Evolutionary conservation across 139 green algal species (phyloP).

Genomic region (Chlamydomonas schloesseri): DNA sequence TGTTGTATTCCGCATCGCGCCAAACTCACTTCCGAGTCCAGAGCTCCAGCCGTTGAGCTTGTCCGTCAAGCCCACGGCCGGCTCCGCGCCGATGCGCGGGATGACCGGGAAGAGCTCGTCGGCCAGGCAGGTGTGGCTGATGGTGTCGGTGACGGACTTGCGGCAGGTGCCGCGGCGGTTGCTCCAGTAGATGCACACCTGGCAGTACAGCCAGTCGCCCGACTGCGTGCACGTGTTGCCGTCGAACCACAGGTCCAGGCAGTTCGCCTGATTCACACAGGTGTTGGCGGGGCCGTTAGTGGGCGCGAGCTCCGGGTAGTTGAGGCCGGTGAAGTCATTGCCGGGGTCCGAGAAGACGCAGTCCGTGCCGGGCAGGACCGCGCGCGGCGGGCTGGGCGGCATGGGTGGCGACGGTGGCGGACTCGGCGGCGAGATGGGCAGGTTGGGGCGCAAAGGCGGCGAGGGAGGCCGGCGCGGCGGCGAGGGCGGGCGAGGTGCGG

Average conservation of each 20-base stretch:
- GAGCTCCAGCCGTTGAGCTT: neutral
- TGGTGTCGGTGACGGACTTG: neutral
- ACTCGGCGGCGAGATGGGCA: neutral
- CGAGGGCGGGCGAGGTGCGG: too few species aligned
- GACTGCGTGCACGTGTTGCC: neutral
- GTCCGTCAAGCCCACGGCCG: neutral
- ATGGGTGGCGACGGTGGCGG: too few species aligned
- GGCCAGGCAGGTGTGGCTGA: neutral
- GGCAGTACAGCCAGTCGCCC: neutral
- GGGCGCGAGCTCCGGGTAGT: neutral
- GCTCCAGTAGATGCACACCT: neutral
- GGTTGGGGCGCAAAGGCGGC: too few species aligned
- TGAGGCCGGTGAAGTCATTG: neutral
- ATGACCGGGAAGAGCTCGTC: neutral
- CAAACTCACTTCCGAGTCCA: neutral
- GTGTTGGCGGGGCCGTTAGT: neutral
- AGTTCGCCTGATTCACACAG: neutral
- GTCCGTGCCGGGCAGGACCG: neutral
- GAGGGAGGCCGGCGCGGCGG: neutral
- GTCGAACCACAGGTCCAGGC: slow-evolving; percentile 2
- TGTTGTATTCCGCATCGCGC: too few species aligned
- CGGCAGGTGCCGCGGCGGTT: neutral
- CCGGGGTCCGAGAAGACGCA: neutral
- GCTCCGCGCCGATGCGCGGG: neutral
- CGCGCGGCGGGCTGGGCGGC: too few species aligned